Percentiles rank a stretch among this genome's conserved stretches.
These are phyloP conservation scores for Aspergillus candidus DNA, from an alignment of 2,329 filamentous ascomycete species.

Conservation along the genomic window DNA sequence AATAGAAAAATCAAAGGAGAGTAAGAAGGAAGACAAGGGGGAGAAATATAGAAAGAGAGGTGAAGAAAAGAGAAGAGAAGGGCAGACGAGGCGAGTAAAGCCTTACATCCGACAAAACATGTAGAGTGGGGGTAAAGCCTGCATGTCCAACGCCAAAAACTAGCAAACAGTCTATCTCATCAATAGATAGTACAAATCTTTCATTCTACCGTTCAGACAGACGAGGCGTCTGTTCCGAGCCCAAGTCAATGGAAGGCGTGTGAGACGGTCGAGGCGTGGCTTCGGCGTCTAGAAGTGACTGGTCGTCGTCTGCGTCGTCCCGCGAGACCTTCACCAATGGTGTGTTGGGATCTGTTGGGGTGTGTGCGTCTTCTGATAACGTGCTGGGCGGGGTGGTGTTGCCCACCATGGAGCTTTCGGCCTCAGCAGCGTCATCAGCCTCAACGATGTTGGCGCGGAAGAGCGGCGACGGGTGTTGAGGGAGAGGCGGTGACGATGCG, in stretches of 20 bases:
- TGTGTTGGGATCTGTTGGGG: constrained; percentile 11
- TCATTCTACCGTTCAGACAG: constrained; percentile 18
- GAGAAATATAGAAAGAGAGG: constrained; percentile 16
- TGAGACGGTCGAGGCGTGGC: constrained; percentile 30
- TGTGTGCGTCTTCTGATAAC: constrained; percentile 5
- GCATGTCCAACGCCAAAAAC: constrained; percentile 3
- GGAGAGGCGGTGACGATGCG: constrained; percentile 2
- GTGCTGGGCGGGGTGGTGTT: constrained; percentile 28
- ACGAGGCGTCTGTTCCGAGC: constrained; percentile 24
- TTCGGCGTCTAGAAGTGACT: constrained; percentile 24
- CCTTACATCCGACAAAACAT: background rate
- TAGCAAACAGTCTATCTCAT: constrained; percentile 11
- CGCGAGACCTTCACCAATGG: constrained; percentile 18
- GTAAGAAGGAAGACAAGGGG: constrained; percentile 7
- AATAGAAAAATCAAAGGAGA: constrained; percentile 1
- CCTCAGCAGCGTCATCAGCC: constrained; percentile 2
- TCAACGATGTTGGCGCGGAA: background rate
- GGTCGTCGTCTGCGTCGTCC: constrained; percentile 14
- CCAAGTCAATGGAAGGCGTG: constrained; percentile 21
- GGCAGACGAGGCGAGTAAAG: background rate
- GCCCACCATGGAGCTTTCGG: constrained; percentile 15
- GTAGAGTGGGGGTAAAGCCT: background rate
- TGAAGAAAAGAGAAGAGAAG: constrained; percentile 1
- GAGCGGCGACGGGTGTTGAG: constrained; percentile 7
- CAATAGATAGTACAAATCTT: constrained; percentile 5